These are phyloP conservation scores for Fusarium palustre DNA, from an alignment of 2,329 filamentous ascomycete genomes.

Conservation along the genomic window DNA sequence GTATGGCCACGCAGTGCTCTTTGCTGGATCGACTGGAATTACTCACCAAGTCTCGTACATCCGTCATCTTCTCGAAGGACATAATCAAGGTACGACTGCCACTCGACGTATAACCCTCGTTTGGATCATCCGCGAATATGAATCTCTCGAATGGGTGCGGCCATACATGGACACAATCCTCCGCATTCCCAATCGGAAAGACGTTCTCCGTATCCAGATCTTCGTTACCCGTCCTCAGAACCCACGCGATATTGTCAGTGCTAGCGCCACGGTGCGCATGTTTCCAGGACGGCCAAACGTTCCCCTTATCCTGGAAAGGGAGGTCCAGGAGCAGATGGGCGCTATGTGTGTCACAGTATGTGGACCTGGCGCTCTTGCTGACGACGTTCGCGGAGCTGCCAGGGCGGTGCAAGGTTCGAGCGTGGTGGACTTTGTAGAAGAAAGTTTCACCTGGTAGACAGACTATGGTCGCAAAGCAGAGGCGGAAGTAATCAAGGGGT, in stretches of 20 bases:
- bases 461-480: not conserved
- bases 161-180: slow-evolving; percentile 84
- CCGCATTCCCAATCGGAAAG: slow-evolving; percentile 80
- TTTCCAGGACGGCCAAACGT: slow-evolving; percentile 90
- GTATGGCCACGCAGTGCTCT: slow-evolving; percentile 90
- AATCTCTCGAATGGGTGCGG: slow-evolving; percentile 92
- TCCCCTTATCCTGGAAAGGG: slow-evolving; percentile 80
- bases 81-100: slow-evolving; percentile 77
- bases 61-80: slow-evolving; percentile 78
- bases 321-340: slow-evolving; percentile 84
- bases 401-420: slow-evolving; percentile 71
- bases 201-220: slow-evolving; percentile 86
- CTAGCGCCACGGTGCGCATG: slow-evolving; percentile 87
- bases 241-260: slow-evolving; percentile 82
- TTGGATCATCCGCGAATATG: slow-evolving; percentile 91
- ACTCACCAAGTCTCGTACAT: slow-evolving; percentile 94
- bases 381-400: slow-evolving; percentile 79
- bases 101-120: slow-evolving; percentile 85
- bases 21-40: slow-evolving; percentile 93
- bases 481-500: slow-evolving; percentile 23
- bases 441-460: slow-evolving; percentile 75
- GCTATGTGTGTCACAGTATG: slow-evolving; percentile 90
- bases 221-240: slow-evolving; percentile 91
- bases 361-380: slow-evolving; percentile 78
- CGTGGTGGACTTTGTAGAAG: slow-evolving; percentile 80